Conservation (phyloP, 768 basidiomycete genomes). For the Hypsizygus marmoreus region DNA sequence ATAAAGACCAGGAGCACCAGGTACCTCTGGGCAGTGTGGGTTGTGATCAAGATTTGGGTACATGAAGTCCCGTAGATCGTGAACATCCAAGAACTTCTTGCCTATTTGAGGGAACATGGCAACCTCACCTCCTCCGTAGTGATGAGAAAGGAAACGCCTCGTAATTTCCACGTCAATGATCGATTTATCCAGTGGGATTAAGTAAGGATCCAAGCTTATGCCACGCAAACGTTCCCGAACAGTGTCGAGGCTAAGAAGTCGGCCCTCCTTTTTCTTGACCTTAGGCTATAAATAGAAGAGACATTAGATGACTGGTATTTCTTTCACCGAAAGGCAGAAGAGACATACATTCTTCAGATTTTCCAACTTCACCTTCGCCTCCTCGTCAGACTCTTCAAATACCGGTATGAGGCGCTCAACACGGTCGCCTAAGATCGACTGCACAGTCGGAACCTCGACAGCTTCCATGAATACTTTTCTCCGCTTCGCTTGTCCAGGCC, state of each 20-base stretch:
- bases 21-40: constrained; percentile 27
- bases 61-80: constrained; percentile 31
- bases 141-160: constrained; percentile 6
- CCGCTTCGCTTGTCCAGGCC: too few relatives aligned
- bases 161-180: constrained; percentile 8
- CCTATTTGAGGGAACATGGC: constrained; percentile 14
- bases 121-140: constrained; percentile 12
- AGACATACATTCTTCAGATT: constrained; percentile 6
- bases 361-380: neutral
- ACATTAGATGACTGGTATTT: neutral
- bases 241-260: constrained; percentile 8
- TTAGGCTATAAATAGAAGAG: neutral
- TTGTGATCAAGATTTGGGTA: constrained; percentile 26
- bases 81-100: constrained; percentile 15
- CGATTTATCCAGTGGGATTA: constrained; percentile 3
- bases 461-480: constrained; percentile 7
- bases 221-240: constrained; percentile 11
- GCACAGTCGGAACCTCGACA: neutral
- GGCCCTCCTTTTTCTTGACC: constrained; percentile 5
- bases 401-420: neutral
- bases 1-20: constrained; percentile 32
- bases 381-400: neutral
- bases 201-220: constrained; percentile 3
- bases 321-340: neutral
- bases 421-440: neutral